Evolutionary conservation across 1,284 basidiomycete genomes (phyloP).

Genomic region (Moniliophthora roreri): DNA sequence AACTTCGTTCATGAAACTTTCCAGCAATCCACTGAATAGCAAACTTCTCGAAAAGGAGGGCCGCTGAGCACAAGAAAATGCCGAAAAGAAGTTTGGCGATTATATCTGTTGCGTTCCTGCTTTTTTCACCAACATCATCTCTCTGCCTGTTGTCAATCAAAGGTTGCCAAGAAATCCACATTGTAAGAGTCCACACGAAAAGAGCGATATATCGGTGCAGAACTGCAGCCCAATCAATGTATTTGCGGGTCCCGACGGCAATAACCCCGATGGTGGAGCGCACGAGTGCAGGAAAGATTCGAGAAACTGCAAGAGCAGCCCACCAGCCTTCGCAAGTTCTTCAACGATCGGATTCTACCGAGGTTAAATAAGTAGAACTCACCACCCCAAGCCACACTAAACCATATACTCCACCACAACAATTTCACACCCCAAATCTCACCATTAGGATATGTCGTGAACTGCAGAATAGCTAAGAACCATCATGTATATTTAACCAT

Average conservation of each 20-base stretch:
- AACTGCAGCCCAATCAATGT: constrained; percentile 76
- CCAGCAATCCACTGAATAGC: constrained; percentile 84
- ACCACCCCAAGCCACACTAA: constrained; percentile 76
- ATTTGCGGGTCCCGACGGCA: constrained; percentile 65
- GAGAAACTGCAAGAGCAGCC: constrained; percentile 66
- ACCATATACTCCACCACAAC: constrained; percentile 89
- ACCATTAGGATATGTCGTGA: constrained; percentile 59
- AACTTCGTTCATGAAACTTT: constrained; percentile 88
- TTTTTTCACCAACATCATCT: constrained; percentile 27
- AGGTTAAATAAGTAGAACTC: constrained; percentile 9
- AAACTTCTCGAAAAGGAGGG: constrained; percentile 84
- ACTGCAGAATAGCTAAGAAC: constrained; percentile 51
- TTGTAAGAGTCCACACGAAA: constrained; percentile 67
- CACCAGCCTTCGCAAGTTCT: constrained; percentile 67
- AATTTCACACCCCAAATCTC: constrained; percentile 63
- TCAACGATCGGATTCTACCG: constrained; percentile 8
- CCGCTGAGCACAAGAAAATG: constrained; percentile 67
- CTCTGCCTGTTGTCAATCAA: constrained; percentile 53
- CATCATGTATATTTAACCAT: background rate
- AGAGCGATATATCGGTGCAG: constrained; percentile 72
- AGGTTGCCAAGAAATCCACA: constrained; percentile 72
- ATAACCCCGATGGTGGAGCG: constrained; percentile 71
- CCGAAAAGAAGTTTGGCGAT: constrained; percentile 75
- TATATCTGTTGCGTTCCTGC: constrained; percentile 42
- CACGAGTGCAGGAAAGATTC: constrained; percentile 55